Evolutionary conservation across 768 basidiomycete species (phyloP), one percentile per base, ranked within the genome.

Genomic region (Tylopilus vinaceipallidus): DNA sequence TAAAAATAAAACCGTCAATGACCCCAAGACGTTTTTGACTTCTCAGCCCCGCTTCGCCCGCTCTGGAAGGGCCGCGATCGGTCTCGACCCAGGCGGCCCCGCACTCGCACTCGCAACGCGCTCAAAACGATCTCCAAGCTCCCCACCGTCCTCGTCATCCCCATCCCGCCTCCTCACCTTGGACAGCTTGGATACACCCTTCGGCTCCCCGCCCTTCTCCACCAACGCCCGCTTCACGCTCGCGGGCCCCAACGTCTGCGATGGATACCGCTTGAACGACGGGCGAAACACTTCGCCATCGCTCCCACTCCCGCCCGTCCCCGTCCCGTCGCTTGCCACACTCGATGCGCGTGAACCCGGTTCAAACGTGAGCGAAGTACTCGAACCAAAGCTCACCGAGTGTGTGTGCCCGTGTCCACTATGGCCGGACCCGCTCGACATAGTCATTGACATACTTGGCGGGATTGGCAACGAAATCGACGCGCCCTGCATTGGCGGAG

Each of bases 201-300:
- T 51, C 3, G 68, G 61, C 11, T 22, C 54, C n/a, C 62, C 16
- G 1, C 49, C 38, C 11, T 69, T 65, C 45, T 70, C 62, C 11
- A 82, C 64, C 60, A 75, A 58, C 45, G 73, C 73, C 43, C 82
- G 69, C 64, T 90, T 89, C 41, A 76, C 54, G 53, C 73, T 74
- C 30, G 69, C 69, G 2, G 84, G 83, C 2, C 75, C 86, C n/a
- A 90, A 67, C 10, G 84, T 84, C 69, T 86, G 84, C 40, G 84
- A 86, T 2, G 88, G 81, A 32, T 86, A 63, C 38, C 88, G 73
- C 72, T 91, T 91, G 61, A 87, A 88, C 24, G 81, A 75, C 11
- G 88, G 88, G 2, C 88, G 63, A 32, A 60, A 45, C n/a, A 59
- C 44, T 33, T 70, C 66, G 4, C 64, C 52, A 6, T 68, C 66